These are phyloP conservation scores for Starmerella roubikii DNA, from an alignment of 805 yeast species.

Conservation along the genomic window DNA sequence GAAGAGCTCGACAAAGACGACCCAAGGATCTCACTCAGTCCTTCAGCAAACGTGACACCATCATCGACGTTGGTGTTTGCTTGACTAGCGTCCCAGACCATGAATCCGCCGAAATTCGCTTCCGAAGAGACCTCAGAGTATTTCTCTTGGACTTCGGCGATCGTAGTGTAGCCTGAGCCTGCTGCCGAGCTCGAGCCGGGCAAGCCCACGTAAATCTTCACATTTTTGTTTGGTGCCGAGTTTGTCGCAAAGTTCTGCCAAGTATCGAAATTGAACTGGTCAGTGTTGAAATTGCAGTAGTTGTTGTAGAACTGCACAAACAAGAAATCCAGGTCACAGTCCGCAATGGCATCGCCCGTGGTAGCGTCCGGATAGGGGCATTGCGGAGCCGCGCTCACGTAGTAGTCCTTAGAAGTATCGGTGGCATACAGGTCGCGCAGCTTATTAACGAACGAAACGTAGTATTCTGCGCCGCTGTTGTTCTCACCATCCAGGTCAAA, in stretches of 20 bases:
- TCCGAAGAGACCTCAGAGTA: constrained; percentile 21
- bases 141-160: constrained; percentile 26
- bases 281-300: constrained; percentile 37
- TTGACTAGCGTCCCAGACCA: constrained; percentile 75
- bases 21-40: constrained; percentile 33
- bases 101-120: constrained; percentile 52
- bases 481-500: constrained; percentile 65
- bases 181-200: constrained; percentile 48
- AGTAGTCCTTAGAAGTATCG: constrained; percentile 45
- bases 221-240: constrained; percentile 51
- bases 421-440: constrained; percentile 32
- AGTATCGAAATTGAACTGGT: constrained; percentile 50
- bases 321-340: constrained; percentile 60
- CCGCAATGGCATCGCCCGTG: constrained; percentile 51
- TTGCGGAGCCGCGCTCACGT: constrained; percentile 84
- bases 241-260: constrained; percentile 54
- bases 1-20: constrained; percentile 3
- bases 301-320: constrained; percentile 87
- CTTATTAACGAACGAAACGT: constrained; percentile 43
- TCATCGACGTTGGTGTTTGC: constrained; percentile 37
- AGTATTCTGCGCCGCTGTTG: constrained; percentile 43
- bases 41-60: constrained; percentile 33
- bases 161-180: constrained; percentile 39
- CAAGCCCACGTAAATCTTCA: constrained; percentile 60
- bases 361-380: constrained; percentile 75